Evolutionary conservation across 106 monocot species (phyloP).

Genomic region (Acorus gramineus): DNA sequence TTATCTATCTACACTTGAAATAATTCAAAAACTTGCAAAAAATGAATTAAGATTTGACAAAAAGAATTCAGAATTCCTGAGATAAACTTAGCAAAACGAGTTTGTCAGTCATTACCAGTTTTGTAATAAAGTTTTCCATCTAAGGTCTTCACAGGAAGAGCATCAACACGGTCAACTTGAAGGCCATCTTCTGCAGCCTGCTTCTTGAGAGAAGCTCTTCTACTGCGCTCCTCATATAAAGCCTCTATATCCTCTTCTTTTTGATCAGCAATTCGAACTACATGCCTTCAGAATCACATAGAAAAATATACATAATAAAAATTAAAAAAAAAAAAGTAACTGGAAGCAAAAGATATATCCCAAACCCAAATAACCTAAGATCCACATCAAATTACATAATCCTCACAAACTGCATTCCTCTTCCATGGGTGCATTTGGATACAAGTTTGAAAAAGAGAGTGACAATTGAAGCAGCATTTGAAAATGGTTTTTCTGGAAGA

Average conservation of each 20-base stretch:
- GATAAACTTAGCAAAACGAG: background rate
- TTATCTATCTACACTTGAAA: background rate
- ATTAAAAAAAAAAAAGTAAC: background rate
- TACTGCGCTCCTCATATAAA: slow-evolving; percentile 66
- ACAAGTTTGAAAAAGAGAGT: background rate
- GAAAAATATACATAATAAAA: slow-evolving; percentile 10
- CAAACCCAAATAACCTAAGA: too few species aligned
- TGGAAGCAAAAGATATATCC: background rate
- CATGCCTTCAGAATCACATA: slow-evolving; percentile 40
- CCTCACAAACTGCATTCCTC: too few species aligned
- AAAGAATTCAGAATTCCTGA: too few species aligned
- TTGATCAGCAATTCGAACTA: slow-evolving; percentile 50
- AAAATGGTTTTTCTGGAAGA: too few species aligned
- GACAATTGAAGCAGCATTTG: background rate
- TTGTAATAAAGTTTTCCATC: slow-evolving; percentile 57
- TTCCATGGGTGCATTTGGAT: too few species aligned
- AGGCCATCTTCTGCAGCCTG: slow-evolving; percentile 23
- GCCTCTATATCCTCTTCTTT: slow-evolving; percentile 82
- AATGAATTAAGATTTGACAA: too few species aligned
- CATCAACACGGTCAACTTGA: slow-evolving; percentile 74
- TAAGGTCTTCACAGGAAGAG: slow-evolving; percentile 81
- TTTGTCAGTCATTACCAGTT: slow-evolving; percentile 19
- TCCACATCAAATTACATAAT: too few species aligned
- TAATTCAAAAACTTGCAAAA: too few species aligned
- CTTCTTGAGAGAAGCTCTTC: slow-evolving; percentile 29